phyloP scores from a whole-genome alignment of 1,284 basidiomycete species.

The Fomes fomentarius region DNA sequence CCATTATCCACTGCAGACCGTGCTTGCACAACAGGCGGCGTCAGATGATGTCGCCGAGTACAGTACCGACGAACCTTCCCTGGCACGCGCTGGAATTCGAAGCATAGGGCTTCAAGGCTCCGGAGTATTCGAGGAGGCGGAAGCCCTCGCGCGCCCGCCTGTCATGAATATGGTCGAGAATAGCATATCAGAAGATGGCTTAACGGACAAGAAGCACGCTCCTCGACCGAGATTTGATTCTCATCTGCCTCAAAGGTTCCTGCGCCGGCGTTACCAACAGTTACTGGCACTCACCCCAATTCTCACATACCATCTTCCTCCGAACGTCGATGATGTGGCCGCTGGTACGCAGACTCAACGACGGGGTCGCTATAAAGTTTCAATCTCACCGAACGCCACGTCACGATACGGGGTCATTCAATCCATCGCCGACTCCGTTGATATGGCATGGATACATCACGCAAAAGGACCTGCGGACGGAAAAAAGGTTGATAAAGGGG shows the following conservation, averaged over 20 bases:
- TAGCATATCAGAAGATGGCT: constrained; percentile 7
- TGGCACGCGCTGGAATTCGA: constrained; percentile 34
- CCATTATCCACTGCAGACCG: constrained; percentile 59
- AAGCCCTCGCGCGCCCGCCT: constrained; percentile 45
- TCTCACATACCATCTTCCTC: constrained; percentile 40
- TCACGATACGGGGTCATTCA: constrained; percentile 19
- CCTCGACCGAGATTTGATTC: constrained; percentile 13
- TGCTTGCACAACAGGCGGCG: constrained; percentile 12
- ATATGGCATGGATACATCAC: constrained; percentile 39
- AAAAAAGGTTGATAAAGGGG: not conserved
- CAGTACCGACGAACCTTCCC: constrained; percentile 17
- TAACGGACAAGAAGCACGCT: constrained; percentile 14
- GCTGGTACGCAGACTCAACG: not conserved
- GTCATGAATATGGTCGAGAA: constrained; percentile 20
- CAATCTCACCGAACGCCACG: constrained; percentile 33
- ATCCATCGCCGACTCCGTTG: constrained; percentile 32
- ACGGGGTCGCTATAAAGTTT: constrained; percentile 24
- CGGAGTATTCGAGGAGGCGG: constrained; percentile 49
- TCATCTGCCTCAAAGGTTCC: constrained; percentile 45
- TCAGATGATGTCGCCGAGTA: constrained; percentile 1
- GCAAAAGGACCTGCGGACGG: constrained; percentile 16
- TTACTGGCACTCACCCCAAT: constrained; percentile 62
- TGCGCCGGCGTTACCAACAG: constrained; percentile 66
- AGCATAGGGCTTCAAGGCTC: constrained; percentile 48
- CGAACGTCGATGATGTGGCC: not conserved